Percentiles rank a stretch among this genome's conserved stretches.
Evolutionary conservation across 257 asterid genomes (phyloP).

Genomic region (Ilex aquifolium): DNA sequence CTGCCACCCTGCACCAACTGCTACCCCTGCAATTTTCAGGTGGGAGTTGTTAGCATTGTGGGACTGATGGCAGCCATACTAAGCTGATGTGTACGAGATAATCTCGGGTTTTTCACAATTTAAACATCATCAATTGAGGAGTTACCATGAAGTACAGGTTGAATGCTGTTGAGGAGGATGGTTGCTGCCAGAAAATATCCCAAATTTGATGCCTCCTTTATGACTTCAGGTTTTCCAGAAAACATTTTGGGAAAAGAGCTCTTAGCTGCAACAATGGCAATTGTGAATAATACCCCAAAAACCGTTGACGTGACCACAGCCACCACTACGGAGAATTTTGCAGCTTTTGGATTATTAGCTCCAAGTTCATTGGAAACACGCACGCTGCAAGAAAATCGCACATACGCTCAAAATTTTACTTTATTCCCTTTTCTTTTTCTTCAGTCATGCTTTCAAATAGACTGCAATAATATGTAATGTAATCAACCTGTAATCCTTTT

Average conservation of each 20-base stretch:
- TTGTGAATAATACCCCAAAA: slow-evolving; percentile 49
- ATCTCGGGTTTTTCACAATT: too few relatives aligned
- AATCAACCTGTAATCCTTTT: too few relatives aligned
- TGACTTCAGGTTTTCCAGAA: slow-evolving; percentile 44
- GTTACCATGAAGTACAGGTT: slow-evolving; percentile 77
- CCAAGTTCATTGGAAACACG: slow-evolving; percentile 84
- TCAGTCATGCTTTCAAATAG: too few relatives aligned
- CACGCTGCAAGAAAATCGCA: slow-evolving; percentile 37
- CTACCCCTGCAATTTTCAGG: slow-evolving; percentile 51
- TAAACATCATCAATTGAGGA: too few relatives aligned
- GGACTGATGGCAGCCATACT: too few relatives aligned
- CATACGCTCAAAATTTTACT: too few relatives aligned
- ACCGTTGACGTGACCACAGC: slow-evolving; percentile 48
- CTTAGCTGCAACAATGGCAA: slow-evolving; percentile 36
- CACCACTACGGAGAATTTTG: slow-evolving; percentile 53
- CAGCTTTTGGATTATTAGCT: slow-evolving; percentile 66
- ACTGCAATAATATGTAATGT: too few relatives aligned
- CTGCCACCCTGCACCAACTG: slow-evolving; percentile 97
- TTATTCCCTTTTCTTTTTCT: too few relatives aligned
- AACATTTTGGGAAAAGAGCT: slow-evolving; percentile 44
- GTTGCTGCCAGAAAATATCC: slow-evolving; percentile 66
- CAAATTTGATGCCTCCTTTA: slow-evolving; percentile 51
- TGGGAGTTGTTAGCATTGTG: neutral
- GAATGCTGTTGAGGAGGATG: slow-evolving; percentile 70
- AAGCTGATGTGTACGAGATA: too few relatives aligned